phyloP scores from a whole-genome alignment of 2,329 filamentous ascomycete genomes.

The Cercospora beticola region DNA sequence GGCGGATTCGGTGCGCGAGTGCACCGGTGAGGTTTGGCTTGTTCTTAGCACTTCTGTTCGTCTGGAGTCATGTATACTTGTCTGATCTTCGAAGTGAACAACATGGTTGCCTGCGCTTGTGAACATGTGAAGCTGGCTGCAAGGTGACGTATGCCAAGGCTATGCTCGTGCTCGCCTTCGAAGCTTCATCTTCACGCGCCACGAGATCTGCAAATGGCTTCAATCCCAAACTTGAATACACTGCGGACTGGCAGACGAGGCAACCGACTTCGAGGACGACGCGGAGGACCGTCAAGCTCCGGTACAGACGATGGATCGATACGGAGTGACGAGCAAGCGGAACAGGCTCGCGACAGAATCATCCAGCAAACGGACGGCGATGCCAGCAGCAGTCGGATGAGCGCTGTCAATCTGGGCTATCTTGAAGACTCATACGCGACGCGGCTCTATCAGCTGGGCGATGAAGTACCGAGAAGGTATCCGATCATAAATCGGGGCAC shows the following conservation, averaged over 20 bases:
- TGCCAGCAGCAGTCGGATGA: conserved; percentile 83
- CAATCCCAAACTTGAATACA: conserved; percentile 74
- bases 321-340: conserved; percentile 30
- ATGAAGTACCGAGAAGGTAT: conserved; percentile 62
- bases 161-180: not conserved
- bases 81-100: not conserved
- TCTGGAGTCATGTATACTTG: not conserved
- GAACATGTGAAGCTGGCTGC: not conserved
- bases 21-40: not conserved
- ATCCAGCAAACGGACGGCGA: conserved; percentile 91
- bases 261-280: conserved; percentile 50
- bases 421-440: conserved; percentile 76
- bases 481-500: conserved; percentile 96
- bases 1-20: not conserved
- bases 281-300: conserved; percentile 41
- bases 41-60: not conserved
- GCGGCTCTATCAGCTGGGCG: conserved; percentile 58
- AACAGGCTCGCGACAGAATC: conserved; percentile 62
- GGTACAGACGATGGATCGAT: conserved; percentile 42
- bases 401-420: conserved; percentile 83
- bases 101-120: not conserved
- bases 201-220: conserved; percentile 30
- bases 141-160: not conserved
- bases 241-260: conserved; percentile 53
- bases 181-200: conserved; percentile 3